Percentiles rank a stretch among this genome's conserved stretches.
Conservation (phyloP, 495 filamentous ascomycete species). For the Tuber indicum region DNA sequence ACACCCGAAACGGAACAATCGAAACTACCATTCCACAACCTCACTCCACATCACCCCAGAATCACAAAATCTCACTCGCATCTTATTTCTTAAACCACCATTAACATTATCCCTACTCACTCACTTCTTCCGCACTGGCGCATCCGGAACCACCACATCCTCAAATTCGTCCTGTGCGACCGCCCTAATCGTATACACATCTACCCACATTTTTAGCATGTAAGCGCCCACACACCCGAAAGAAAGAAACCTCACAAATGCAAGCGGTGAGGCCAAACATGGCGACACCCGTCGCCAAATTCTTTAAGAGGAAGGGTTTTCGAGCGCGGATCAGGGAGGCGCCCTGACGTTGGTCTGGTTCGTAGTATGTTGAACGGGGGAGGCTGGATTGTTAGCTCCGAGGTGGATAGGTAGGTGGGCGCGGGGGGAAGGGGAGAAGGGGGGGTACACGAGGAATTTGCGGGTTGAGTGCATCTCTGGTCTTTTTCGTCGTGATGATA, state of each 20-base stretch:
- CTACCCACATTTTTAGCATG: conserved; percentile 45
- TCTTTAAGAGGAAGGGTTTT: conserved; percentile 84
- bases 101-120: not conserved
- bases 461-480: conserved; percentile 22
- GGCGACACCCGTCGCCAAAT: conserved; percentile 64
- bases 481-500: not conserved
- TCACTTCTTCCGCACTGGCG: conserved; percentile 46
- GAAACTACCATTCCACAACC: not conserved
- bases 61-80: not conserved
- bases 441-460: conserved; percentile 32
- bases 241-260: conserved; percentile 62
- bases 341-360: conserved; percentile 69
- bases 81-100: not conserved
- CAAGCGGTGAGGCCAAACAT: conserved; percentile 64
- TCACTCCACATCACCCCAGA: not conserved
- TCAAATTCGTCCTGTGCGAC: conserved; percentile 97
- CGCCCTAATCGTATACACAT: conserved; percentile 77
- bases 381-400: conserved; percentile 7
- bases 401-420: too few species aligned
- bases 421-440: not conserved
- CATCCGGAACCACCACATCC: conserved; percentile 79
- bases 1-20: not conserved
- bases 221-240: not conserved
- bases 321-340: conserved; percentile 83
- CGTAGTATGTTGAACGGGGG: conserved; percentile 67